phyloP scores from a whole-genome alignment of 768 basidiomycete species.

The Butyriboletus loyo region DNA sequence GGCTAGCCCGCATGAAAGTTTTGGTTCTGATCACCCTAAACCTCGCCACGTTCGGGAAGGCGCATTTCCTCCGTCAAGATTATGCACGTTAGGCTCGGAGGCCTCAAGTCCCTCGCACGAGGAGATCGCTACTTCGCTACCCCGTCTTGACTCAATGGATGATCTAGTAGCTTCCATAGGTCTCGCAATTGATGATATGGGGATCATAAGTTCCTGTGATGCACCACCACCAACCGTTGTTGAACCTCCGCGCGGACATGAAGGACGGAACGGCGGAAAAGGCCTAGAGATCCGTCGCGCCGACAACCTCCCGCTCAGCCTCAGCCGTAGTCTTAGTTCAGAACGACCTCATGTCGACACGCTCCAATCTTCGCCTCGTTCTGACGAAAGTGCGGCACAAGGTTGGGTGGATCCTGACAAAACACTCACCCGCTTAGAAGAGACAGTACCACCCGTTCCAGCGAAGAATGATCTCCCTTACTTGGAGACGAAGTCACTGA shows the following conservation, averaged over 20 bases:
- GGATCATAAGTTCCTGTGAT: conserved; percentile 31
- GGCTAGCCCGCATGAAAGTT: conserved; percentile 26
- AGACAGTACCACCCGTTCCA: conserved; percentile 29
- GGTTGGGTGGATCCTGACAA: conserved; percentile 18
- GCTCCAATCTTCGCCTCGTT: conserved; percentile 14
- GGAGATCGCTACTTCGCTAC: conserved; percentile 19
- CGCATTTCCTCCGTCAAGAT: conserved; percentile 54
- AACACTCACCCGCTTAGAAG: conserved; percentile 14
- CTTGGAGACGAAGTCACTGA: conserved; percentile 24
- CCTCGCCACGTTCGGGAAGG: conserved; percentile 53
- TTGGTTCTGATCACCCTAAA: conserved; percentile 5
- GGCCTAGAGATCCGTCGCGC: conserved; percentile 33
- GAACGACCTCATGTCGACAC: conserved; percentile 12
- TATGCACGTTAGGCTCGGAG: conserved; percentile 26
- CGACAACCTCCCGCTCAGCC: conserved; percentile 13
- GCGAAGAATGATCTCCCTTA: conserved; percentile 23
- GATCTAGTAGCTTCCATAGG: conserved; percentile 38
- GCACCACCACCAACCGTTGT: conserved; percentile 40
- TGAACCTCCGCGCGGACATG: conserved; percentile 36
- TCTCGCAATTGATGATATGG: conserved; percentile 39
- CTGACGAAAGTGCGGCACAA: conserved; percentile 19
- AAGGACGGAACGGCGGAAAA: conserved; percentile 23
- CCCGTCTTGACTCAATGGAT: conserved; percentile 33
- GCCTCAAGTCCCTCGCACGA: conserved; percentile 12
- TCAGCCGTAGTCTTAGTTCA: conserved; percentile 6